Evolutionary conservation across 257 asterid genomes (phyloP).

Genomic region (Capsicum pubescens): DNA sequence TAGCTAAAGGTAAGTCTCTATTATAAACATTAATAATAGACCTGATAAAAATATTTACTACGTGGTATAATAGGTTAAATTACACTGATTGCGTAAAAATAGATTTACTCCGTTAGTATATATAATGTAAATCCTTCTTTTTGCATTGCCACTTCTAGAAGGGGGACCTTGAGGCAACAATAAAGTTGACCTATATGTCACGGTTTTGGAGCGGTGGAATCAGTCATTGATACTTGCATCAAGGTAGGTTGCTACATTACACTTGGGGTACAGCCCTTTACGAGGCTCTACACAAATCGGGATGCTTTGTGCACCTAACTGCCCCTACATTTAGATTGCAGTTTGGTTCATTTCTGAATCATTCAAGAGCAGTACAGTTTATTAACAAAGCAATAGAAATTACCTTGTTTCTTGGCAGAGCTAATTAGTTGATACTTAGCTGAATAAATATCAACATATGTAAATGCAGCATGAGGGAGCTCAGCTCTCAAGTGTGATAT

Average conservation of each 20-base stretch:
- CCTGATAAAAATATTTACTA: neutral
- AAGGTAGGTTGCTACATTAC: neutral
- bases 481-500: constrained; percentile 38
- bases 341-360: constrained; percentile 10
- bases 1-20: neutral
- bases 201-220: neutral
- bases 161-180: neutral
- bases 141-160: neutral
- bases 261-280: neutral
- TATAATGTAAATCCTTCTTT: no score
- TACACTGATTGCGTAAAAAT: no score
- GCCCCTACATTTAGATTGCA: neutral
- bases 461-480: constrained; percentile 39
- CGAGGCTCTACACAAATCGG: neutral
- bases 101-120: neutral
- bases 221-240: neutral
- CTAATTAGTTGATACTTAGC: constrained; percentile 38
- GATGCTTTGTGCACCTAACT: neutral
- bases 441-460: constrained; percentile 48
- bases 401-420: constrained; percentile 32
- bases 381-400: neutral
- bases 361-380: neutral
- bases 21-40: neutral
- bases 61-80: neutral
- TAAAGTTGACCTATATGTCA: neutral